Percentiles rank a stretch among this genome's conserved stretches.
Evolutionary conservation across 2,329 filamentous ascomycete species (phyloP).

Genomic region (Alternaria gaisen): DNA sequence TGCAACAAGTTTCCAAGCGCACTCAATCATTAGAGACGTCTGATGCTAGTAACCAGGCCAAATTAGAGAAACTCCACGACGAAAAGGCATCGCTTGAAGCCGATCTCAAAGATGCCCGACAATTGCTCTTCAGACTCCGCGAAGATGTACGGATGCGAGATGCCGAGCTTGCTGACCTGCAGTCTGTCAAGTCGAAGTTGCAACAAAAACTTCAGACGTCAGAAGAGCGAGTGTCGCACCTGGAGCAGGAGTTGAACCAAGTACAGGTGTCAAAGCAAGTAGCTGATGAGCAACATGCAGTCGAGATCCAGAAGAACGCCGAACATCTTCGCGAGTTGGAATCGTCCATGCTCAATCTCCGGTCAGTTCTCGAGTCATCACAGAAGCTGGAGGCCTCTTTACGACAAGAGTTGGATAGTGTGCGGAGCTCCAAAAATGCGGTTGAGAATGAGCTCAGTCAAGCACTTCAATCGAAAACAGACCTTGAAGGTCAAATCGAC

Average conservation of each 20-base stretch:
- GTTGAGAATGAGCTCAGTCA: conserved; percentile 22
- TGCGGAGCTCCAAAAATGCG: conserved; percentile 20
- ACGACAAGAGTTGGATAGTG: conserved; percentile 24
- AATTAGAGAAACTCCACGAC: conserved; percentile 30
- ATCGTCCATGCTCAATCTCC: conserved; percentile 28
- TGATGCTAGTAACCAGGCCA: conserved; percentile 25
- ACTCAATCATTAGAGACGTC: conserved; percentile 30
- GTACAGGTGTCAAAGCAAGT: conserved; percentile 24
- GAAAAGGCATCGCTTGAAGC: conserved; percentile 32
- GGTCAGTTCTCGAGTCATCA: conserved; percentile 24
- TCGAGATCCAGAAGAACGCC: conserved; percentile 24
- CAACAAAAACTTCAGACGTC: conserved; percentile 33
- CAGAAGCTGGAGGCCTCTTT: conserved; percentile 25
- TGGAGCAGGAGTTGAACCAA: conserved; percentile 32
- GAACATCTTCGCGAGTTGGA: conserved; percentile 37
- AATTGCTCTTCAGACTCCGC: conserved; percentile 29
- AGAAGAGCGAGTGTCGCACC: conserved; percentile 25
- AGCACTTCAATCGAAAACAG: conserved; percentile 12
- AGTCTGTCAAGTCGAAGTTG: conserved; percentile 29
- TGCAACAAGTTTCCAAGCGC: conserved; percentile 33
- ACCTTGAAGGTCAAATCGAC: conserved; percentile 22
- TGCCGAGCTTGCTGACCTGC: conserved; percentile 34
- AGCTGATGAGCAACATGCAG: conserved; percentile 20
- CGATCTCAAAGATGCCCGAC: conserved; percentile 29
- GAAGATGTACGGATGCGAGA: conserved; percentile 32